A percentile compares a stretch with the other conserved stretches of the same genome.
phyloP scores from a whole-genome alignment of 2,329 filamentous ascomycete genomes.

The Neofusicoccum laricinum region DNA sequence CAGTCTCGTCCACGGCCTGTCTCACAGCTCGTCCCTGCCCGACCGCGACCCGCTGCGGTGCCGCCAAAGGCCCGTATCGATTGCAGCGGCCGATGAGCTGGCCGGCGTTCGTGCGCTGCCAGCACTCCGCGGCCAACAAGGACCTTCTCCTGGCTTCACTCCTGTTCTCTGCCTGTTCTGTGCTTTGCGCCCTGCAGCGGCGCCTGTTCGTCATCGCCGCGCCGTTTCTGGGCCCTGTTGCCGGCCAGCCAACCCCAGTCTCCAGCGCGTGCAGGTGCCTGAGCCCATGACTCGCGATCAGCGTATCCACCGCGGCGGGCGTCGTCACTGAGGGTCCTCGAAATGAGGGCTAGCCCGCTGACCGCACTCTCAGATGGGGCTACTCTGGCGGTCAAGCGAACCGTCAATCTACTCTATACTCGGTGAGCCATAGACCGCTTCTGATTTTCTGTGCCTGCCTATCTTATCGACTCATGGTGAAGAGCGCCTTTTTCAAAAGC shows the following conservation, averaged over 20 bases:
- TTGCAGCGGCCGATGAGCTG: background rate
- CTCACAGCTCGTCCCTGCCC: background rate
- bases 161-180: constrained; percentile 7
- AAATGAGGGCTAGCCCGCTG: background rate
- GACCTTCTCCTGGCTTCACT: constrained; percentile 3
- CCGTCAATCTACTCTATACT: background rate
- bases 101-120: background rate
- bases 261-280: background rate
- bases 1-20: background rate
- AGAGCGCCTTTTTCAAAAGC: background rate
- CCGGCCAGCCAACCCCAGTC: constrained; percentile 5
- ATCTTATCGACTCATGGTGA: background rate
- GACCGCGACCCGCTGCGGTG: background rate
- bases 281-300: background rate
- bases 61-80: background rate
- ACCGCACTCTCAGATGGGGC: constrained; percentile 4
- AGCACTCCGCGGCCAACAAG: background rate
- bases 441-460: background rate
- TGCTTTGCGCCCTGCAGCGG: background rate
- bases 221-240: constrained; percentile 3
- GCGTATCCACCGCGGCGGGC: background rate
- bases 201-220: background rate
- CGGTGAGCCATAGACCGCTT: background rate
- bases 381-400: constrained; percentile 6
- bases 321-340: background rate